These are phyloP conservation scores for Ailanthus altissimus DNA, from an alignment of 345 rosid genomes.

Conservation along the genomic window DNA sequence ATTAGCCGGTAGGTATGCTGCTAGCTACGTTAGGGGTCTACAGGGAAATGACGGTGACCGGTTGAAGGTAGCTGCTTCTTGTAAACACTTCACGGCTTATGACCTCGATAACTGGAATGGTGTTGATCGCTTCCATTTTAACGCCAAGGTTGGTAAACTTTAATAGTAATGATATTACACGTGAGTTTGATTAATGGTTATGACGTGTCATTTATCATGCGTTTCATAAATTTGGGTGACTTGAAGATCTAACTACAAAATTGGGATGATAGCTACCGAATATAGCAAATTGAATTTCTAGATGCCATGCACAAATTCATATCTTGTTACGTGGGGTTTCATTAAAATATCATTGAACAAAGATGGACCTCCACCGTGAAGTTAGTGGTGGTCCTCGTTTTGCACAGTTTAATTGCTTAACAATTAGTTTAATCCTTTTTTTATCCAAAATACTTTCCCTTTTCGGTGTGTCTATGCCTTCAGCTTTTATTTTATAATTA, in stretches of 20 bases:
- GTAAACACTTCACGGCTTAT: slow-evolving; percentile 91
- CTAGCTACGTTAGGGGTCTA: slow-evolving; percentile 72
- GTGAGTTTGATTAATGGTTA: neutral
- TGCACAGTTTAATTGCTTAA: neutral
- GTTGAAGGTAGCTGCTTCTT: slow-evolving; percentile 80
- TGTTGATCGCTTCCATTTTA: slow-evolving; percentile 68
- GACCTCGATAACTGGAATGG: slow-evolving; percentile 92
- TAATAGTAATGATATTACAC: neutral
- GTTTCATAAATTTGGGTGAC: neutral
- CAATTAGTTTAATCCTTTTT: neutral
- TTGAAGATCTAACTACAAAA: slow-evolving; percentile 3
- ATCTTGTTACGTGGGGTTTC: neutral
- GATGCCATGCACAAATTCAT: neutral
- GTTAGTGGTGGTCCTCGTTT: too few species aligned
- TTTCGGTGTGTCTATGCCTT: neutral
- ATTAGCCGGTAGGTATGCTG: slow-evolving; percentile 68
- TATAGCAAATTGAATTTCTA: neutral
- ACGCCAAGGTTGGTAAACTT: slow-evolving; percentile 55
- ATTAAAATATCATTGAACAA: too few species aligned
- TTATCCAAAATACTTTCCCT: neutral
- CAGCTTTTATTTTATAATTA: neutral
- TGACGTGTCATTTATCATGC: neutral
- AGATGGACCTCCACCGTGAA: too few species aligned
- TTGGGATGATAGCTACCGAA: neutral
- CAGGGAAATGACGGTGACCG: slow-evolving; percentile 61